Evolutionary conservation across 352 stramenopile species (phyloP).

Genomic region (Globisporangium camurandrum): DNA sequence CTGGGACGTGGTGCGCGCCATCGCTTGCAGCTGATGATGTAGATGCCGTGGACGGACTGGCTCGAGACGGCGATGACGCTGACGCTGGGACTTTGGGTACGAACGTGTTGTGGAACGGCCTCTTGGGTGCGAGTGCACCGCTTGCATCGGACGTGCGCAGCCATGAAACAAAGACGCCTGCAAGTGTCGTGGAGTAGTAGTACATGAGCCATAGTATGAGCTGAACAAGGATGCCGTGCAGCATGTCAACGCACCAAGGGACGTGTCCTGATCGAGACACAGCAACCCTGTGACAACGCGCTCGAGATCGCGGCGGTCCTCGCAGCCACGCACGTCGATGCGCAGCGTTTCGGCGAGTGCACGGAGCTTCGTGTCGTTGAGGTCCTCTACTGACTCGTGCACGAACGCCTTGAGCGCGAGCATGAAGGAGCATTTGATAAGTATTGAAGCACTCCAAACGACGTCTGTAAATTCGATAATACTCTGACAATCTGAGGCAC

Average conservation of each 20-base stretch:
- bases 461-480: no score
- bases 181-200: background rate
- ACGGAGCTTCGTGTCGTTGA: slow-evolving; percentile 35
- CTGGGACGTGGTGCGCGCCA: slow-evolving; percentile 20
- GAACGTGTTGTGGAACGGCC: slow-evolving; percentile 54
- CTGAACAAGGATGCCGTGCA: background rate
- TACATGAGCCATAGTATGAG: background rate
- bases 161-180: slow-evolving; percentile 62
- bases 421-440: no score
- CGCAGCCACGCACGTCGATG: slow-evolving; percentile 48
- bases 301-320: slow-evolving; percentile 51
- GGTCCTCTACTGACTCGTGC: slow-evolving; percentile 47
- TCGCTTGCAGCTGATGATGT: no score
- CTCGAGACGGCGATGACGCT: no score
- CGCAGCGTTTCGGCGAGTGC: slow-evolving; percentile 52
- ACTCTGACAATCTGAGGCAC: background rate
- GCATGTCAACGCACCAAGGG: slow-evolving; percentile 22
- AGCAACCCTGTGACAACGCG: slow-evolving; percentile 52
- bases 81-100: slow-evolving; percentile 37
- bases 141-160: slow-evolving; percentile 28
- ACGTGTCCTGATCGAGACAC: slow-evolving; percentile 65
- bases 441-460: no score
- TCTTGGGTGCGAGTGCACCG: slow-evolving; percentile 22
- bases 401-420: slow-evolving; percentile 56
- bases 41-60: no score